Base-by-base conservation (phyloP, 805 yeast genomes). In the Candida anglica region DNA sequence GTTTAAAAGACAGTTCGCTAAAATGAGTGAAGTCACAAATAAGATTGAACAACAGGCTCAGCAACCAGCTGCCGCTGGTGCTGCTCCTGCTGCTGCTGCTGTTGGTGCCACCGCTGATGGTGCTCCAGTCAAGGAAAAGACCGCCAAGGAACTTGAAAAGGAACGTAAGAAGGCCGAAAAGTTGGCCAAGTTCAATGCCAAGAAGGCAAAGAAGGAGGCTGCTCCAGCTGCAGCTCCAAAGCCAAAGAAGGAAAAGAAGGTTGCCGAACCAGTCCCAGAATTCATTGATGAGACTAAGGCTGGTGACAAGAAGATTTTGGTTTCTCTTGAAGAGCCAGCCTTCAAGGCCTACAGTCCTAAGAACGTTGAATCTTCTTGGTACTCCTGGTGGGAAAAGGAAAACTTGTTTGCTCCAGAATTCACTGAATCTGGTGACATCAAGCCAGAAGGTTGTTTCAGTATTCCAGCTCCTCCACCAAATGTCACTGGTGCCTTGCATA, bases 401-500 rank as follows among this genome's bases (percentile, higher is more conserved):
- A 94, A 93, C 14, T 79, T 77, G 52, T 93, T 93, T 53, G 81
- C 83, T 63, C 98, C 98, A 14, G 85, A 86, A 56, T 79, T 84
- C 46, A 71, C 81, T 28, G 73, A 66, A 38, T 80, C 81, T 52
- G 97, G 97, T 29, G 63, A 79, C 29, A 52, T 77, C 46, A 81
- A 81, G 56, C 85, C 93, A 27, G 89, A 79, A 53, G 98, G 98
- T 48, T 56, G 72, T 14, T 93, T 91, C 64, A 74, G 83, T 42
- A 86, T 93, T 51, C 97, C 98, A 25, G 93, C 96, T n/a, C 98
- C 98, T 25, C 98, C 98, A 42, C 98, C 98, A 56, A 93, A 93
- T 60, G 95, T 93, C 44, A 93, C 98, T 30, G 98, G 98, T 66
- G 97, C 98, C 30, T 74, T 93, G 48, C 98, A 93, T 63, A 93